Base-by-base conservation (phyloP, 2,329 filamentous ascomycete species). In the Cordyceps tenuipes region DNA sequence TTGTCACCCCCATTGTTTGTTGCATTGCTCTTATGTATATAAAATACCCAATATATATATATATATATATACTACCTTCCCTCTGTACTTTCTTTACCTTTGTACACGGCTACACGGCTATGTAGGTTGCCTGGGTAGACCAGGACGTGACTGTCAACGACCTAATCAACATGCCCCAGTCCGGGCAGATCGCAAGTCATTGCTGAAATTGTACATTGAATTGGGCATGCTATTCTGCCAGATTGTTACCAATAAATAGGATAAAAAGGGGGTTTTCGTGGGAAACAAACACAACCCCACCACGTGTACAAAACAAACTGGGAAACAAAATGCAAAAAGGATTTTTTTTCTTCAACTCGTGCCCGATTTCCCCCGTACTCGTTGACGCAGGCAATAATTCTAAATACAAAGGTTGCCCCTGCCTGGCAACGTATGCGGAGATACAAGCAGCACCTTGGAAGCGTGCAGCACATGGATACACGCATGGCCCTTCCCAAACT, bases 391-490 rank as follows among this genome's bases (percentile, higher is more conserved):
- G 48, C 56, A 44, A 44, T 10, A 23, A 12, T 52, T 44, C 48
- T 52, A 59, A 59, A 59, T 59, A 52, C 56, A 59, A 47, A 43
- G 39, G 26, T 26, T 52, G n/a, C 21, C 47, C 21, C 36, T 34
- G 34, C 36, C 47, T 57, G 36, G 2, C n/a, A 21, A 47, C 13
- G 36, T 19, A 26, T 47, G n/a, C 8, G 41, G 13, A 31, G 34
- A 29, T 9, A 56, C 19, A 4, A 3, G 4, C 41, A n/a, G 15
- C 43, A 19, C 47, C 36, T 48, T 39, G 15, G 2, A 43, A 43
- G 6, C n/a, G 43, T 12, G 3, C 9, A 47, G 43, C 53, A 12
- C n/a, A 34, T n/a, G 15, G 44, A 29, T 12, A 17, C 47, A 17
- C 19, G 9, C 8, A 19, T 12, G 9, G 13, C 15, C 19, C 13